These are phyloP conservation scores for Vanrija sp. DNA, from an alignment of 1,284 basidiomycete genomes.

Conservation along the genomic window DNA sequence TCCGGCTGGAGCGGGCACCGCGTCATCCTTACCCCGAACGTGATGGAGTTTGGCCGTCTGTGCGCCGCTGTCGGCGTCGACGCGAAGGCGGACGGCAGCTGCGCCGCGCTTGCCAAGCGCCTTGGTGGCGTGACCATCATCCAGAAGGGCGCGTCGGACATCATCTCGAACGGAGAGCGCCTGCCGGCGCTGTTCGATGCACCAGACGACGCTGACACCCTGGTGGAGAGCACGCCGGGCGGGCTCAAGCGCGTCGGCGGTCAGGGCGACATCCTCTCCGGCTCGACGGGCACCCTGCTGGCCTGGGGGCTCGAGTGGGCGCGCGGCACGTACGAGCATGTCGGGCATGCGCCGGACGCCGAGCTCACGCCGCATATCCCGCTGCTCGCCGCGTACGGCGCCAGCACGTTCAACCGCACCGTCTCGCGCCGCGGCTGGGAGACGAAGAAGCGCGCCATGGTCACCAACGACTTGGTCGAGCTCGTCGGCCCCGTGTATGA, in stretches of 20 bases:
- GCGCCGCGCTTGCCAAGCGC: constrained; percentile 63
- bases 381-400: constrained; percentile 80
- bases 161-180: constrained; percentile 49
- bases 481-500: constrained; percentile 70
- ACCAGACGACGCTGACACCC: constrained; percentile 19
- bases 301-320: constrained; percentile 94
- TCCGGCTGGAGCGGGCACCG: constrained; percentile 55
- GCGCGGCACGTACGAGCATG: constrained; percentile 62
- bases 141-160: constrained; percentile 75
- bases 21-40: constrained; percentile 76
- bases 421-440: constrained; percentile 72
- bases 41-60: constrained; percentile 86
- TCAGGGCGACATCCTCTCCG: constrained; percentile 90
- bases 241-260: constrained; percentile 91
- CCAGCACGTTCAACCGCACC: constrained; percentile 79
- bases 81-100: constrained; percentile 51
- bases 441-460: constrained; percentile 72
- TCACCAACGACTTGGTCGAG: constrained; percentile 83
- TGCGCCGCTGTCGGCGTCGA: constrained; percentile 62
- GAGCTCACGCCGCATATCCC: constrained; percentile 59
- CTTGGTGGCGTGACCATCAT: constrained; percentile 85
- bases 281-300: constrained; percentile 78
- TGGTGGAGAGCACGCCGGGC: constrained; percentile 52
- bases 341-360: constrained; percentile 57
- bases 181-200: constrained; percentile 29